Conservation (phyloP, 345 rosid species). For the Kernera saxatilis region DNA sequence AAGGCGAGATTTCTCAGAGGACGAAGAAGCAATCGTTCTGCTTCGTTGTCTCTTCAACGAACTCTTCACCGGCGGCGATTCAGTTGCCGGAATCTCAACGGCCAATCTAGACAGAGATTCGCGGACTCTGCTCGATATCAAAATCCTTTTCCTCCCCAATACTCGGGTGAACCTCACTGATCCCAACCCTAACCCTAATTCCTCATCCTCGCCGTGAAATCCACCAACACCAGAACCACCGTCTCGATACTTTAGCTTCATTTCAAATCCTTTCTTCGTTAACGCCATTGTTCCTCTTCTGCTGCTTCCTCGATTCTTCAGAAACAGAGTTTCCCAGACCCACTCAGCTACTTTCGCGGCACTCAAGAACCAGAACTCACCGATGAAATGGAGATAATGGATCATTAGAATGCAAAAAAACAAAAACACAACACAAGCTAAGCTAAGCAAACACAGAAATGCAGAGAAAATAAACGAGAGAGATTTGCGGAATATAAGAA, state of each 20-base stretch:
- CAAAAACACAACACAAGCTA: background rate
- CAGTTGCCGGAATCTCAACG: conserved; percentile 26
- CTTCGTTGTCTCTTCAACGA: conserved; percentile 62
- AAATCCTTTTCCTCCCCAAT: conserved; percentile 70
- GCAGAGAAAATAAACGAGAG: background rate
- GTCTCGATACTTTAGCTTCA: conserved; percentile 23
- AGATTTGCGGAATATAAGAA: background rate
- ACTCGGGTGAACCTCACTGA: conserved; percentile 46
- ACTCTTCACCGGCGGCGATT: conserved; percentile 16
- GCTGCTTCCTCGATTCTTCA: background rate
- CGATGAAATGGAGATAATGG: conserved; percentile 26
- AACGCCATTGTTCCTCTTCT: conserved; percentile 35
- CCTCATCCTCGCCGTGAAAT: conserved; percentile 20
- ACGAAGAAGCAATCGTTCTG: background rate
- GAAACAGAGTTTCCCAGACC: background rate
- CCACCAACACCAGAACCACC: too few relatives aligned
- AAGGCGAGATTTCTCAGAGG: conserved; percentile 37
- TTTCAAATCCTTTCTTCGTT: conserved; percentile 26
- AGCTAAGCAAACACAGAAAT: background rate
- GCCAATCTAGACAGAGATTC: conserved; percentile 6
- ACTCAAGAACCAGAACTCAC: conserved; percentile 16
- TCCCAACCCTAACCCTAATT: conserved; percentile 38
- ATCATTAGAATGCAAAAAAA: background rate
- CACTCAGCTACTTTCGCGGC: background rate
- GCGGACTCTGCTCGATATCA: conserved; percentile 28